Evolutionary conservation across 1,139 yeast species (phyloP).

Genomic region (Meyerozyma sp.): DNA sequence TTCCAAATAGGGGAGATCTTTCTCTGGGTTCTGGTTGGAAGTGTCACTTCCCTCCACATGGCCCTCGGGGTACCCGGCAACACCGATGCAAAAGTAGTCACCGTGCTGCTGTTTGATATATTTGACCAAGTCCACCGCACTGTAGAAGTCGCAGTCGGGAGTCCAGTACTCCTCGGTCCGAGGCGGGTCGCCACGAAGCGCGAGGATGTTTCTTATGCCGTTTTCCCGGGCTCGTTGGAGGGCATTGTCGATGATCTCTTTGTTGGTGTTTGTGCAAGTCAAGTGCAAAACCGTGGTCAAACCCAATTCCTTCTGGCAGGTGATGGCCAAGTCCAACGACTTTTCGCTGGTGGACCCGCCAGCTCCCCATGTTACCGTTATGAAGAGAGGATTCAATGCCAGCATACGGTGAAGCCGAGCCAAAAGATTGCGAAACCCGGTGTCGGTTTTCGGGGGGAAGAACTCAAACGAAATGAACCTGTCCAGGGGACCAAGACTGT

Average conservation of each 20-base stretch:
- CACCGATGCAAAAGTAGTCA: conserved; percentile 79
- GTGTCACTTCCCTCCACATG: conserved; percentile 79
- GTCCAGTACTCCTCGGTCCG: conserved; percentile 69
- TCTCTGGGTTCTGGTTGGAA: conserved; percentile 52
- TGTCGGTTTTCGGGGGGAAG: conserved; percentile 93
- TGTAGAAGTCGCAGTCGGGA: conserved; percentile 52
- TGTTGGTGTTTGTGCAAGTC: conserved; percentile 92
- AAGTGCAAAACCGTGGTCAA: conserved; percentile 88
- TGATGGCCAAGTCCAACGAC: conserved; percentile 75
- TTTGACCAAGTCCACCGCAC: conserved; percentile 78
- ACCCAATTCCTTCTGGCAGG: conserved; percentile 71
- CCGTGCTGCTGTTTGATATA: conserved; percentile 70
- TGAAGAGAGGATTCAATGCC: conserved; percentile 79
- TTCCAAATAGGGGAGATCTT: conserved; percentile 68
- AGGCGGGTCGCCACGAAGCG: conserved; percentile 96
- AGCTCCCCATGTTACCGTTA: conserved; percentile 98
- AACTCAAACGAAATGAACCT: conserved; percentile 85
- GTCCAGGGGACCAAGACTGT: conserved; percentile 43
- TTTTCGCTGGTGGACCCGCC: conserved; percentile 92
- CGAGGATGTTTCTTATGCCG: conserved; percentile 84
- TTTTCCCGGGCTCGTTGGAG: conserved; percentile 61
- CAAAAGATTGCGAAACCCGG: conserved; percentile 76
- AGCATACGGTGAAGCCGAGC: conserved; percentile 89
- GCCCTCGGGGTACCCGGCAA: conserved; percentile 96
- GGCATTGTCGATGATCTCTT: conserved; percentile 71